Evolutionary conservation across 306 rosid genomes (phyloP).

Genomic region (Luffa acutangula): DNA sequence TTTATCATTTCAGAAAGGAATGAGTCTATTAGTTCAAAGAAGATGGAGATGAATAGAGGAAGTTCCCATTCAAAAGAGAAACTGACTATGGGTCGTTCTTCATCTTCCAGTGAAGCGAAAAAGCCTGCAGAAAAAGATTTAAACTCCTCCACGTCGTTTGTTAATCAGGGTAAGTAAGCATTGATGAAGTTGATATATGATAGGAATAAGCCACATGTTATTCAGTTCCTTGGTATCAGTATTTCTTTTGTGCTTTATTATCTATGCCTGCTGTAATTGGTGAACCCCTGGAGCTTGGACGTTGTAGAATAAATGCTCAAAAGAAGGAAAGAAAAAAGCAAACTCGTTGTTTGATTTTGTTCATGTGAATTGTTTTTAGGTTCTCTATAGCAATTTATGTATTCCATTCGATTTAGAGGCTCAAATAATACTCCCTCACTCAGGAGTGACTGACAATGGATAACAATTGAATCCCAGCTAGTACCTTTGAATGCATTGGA

Average conservation of each 20-base stretch:
- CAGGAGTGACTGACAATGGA: background rate
- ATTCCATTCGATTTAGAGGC: background rate
- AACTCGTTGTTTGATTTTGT: background rate
- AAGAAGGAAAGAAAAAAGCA: background rate
- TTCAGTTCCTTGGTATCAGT: background rate
- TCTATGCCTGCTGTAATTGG: background rate
- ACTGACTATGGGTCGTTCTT: conserved; percentile 34
- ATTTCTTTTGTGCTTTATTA: background rate
- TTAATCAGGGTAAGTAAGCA: conserved; percentile 58
- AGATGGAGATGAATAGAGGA: conserved; percentile 47
- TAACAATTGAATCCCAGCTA: background rate
- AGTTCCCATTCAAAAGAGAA: conserved; percentile 44
- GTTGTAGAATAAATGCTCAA: background rate
- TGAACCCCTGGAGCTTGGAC: background rate
- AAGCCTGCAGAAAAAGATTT: conserved; percentile 36
- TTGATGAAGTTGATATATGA: background rate
- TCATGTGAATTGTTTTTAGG: background rate
- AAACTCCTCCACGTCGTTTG: conserved; percentile 37
- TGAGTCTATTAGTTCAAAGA: conserved; percentile 29
- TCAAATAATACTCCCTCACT: background rate
- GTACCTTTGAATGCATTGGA: background rate
- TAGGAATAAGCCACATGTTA: background rate
- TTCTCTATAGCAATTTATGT: background rate
- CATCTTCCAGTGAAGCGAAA: conserved; percentile 37
- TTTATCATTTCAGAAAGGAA: conserved; percentile 17